These are phyloP conservation scores for Cucurbita ficifolia DNA, from an alignment of 306 rosid genomes.

Conservation along the genomic window DNA sequence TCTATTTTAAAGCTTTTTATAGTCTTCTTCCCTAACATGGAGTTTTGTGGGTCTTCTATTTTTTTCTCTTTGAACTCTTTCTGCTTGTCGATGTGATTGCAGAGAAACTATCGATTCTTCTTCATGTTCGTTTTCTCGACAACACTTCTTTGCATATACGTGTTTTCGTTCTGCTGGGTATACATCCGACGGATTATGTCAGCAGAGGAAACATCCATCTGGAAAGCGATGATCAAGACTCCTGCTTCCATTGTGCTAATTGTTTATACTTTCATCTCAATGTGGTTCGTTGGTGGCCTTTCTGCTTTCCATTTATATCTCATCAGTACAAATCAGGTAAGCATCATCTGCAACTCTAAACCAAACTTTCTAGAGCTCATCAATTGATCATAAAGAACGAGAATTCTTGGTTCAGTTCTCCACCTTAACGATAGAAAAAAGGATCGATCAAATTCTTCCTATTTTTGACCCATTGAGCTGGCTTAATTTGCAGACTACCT, in stretches of 20 bases:
- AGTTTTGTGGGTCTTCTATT: not conserved
- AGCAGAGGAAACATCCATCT: constrained; percentile 50
- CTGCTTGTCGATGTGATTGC: constrained; percentile 25
- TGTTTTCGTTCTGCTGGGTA: constrained; percentile 92
- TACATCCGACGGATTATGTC: constrained; percentile 68
- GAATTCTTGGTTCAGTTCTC: too few species aligned
- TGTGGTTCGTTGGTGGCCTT: constrained; percentile 99
- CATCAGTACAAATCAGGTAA: constrained; percentile 91
- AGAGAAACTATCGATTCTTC: constrained; percentile 97
- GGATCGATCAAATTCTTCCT: not conserved
- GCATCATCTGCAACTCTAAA: not conserved
- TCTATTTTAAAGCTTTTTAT: not conserved
- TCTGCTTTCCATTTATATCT: constrained; percentile 97
- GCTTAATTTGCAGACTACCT: constrained; percentile 61
- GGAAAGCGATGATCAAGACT: constrained; percentile 91
- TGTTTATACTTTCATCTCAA: constrained; percentile 77
- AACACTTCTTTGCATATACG: constrained; percentile 82
- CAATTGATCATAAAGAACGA: not conserved
- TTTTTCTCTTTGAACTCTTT: not conserved
- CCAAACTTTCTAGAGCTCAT: not conserved
- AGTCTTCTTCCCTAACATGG: not conserved
- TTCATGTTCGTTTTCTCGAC: constrained; percentile 97
- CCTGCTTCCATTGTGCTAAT: constrained; percentile 90
- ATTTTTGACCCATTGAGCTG: not conserved
- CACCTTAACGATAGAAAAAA: too few species aligned